Percentiles rank a stretch among this genome's conserved stretches.
Evolutionary conservation across 164 flowering plant genomes (phyloP).

Genomic region (Vitis rupestris): DNA sequence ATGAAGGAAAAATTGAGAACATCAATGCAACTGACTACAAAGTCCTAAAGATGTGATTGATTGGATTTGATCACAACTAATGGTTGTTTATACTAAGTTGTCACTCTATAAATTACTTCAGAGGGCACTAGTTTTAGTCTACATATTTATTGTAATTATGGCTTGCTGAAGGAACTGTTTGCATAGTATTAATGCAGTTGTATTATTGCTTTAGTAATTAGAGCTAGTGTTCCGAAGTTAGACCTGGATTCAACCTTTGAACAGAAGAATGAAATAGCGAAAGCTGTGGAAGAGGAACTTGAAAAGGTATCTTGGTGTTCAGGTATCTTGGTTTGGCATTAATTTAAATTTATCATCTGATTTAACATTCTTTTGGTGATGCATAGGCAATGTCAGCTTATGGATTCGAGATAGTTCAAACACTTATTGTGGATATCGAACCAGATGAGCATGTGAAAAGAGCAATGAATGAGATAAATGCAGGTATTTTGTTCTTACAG

Average conservation of each 20-base stretch:
- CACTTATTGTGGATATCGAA: conserved; percentile 80
- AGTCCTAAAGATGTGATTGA: too few relatives aligned
- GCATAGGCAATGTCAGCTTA: conserved; percentile 80
- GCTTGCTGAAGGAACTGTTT: background rate
- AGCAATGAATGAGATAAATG: conserved; percentile 92
- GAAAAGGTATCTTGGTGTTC: conserved; percentile 49
- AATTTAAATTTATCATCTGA: background rate
- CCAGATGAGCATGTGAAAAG: conserved; percentile 81
- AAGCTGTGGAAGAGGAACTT: conserved; percentile 72
- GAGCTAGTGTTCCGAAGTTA: conserved; percentile 82
- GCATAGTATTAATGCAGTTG: background rate
- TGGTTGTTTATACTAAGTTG: conserved; percentile 1
- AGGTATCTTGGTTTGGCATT: background rate
- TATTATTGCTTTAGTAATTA: conserved; percentile 45
- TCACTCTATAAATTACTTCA: background rate
- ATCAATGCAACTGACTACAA: too few relatives aligned
- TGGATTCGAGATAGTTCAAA: conserved; percentile 80
- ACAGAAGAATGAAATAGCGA: conserved; percentile 82
- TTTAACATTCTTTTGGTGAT: conserved; percentile 3
- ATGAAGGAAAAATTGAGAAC: too few relatives aligned
- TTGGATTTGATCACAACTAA: background rate
- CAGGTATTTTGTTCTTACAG: conserved; percentile 37
- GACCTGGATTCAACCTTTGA: conserved; percentile 68
- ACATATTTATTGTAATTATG: background rate
- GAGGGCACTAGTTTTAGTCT: background rate